Evolutionary conservation across 495 filamentous ascomycete genomes (phyloP).

Genomic region (Trypethelium eluteriae): DNA sequence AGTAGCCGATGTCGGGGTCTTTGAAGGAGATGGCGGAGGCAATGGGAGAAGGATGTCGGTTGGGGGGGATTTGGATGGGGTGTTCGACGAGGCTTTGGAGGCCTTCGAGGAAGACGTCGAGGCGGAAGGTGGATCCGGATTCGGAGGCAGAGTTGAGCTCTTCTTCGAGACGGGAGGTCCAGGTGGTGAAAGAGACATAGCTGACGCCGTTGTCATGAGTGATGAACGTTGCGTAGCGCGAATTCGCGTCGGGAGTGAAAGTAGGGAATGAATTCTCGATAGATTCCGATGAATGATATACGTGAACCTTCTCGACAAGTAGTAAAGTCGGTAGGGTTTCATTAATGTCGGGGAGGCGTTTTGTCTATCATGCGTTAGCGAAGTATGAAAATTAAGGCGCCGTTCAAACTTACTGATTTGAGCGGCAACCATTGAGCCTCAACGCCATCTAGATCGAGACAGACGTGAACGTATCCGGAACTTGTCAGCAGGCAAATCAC

Average conservation of each 20-base stretch:
- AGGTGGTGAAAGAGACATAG: constrained; percentile 62
- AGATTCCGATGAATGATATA: not conserved
- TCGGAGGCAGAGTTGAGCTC: constrained; percentile 61
- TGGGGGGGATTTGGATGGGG: constrained; percentile 43
- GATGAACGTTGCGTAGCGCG: constrained; percentile 70
- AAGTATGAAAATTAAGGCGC: not conserved
- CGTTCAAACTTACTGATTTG: not conserved
- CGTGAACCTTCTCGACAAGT: not conserved
- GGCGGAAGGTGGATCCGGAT: constrained; percentile 62
- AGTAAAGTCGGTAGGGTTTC: not conserved
- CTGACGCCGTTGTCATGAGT: constrained; percentile 64
- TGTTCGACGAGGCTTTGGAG: constrained; percentile 53
- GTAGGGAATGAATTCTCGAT: constrained; percentile 45
- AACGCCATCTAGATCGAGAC: constrained; percentile 70
- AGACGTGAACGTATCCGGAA: constrained; percentile 66
- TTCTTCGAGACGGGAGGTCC: constrained; percentile 66
- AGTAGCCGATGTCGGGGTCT: constrained; percentile 69
- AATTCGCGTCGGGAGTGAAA: constrained; percentile 64
- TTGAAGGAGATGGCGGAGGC: constrained; percentile 54
- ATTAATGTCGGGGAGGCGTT: not conserved
- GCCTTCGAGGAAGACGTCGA: constrained; percentile 60
- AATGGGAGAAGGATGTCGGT: constrained; percentile 35
- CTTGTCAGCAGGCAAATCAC: constrained; percentile 69
- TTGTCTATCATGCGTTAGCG: not conserved
- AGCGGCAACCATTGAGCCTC: constrained; percentile 76